Evolutionary conservation across 768 basidiomycete species (phyloP), one percentile per base, ranked within the genome.

Genomic region (Tephrocybe rancida): DNA sequence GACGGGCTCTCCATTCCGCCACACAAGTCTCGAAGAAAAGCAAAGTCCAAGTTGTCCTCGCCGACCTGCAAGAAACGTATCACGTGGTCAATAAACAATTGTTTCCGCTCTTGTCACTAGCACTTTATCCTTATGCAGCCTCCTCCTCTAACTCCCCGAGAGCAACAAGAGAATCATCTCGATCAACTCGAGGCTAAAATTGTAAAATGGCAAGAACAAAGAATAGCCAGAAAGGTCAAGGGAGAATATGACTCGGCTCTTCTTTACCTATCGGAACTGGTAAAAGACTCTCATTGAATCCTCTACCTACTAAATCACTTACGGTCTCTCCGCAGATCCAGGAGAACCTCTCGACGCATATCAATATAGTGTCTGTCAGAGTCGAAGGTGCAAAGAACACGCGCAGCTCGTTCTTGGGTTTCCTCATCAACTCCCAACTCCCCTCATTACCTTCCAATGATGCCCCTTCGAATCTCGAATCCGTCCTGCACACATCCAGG

Each of bases 241-340:
- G 90, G 88, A 11, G 89, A 94, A 64, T 93, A 94, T 62, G 86
- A 93, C 71, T 84, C 84, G 19, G 81, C 83, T 6, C 79, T 84
- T 9, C 58, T 80, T 35, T 80, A 85, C 53, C 73, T 92, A 19
- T 76, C 81, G 0, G 82, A 90, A 62, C 51, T 73, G 39, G 72
- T 70, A 47, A 45, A 64, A 59, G 30, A 14, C 27, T n/a, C n/a
- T n/a, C 42, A 46, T 25, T 35, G 5, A 37, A 22, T 39, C 16
- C 48, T n/a, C 44, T 16, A 29, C 10, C 34, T 18, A 24, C 4
- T 16, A 9, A 3, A 18, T 34, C 25, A 26, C 14, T 21, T 19
- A 30, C 39, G 32, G 13, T 39, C 3, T 13, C 26, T 37, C 26
- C 6, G 51, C 19, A 94, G 92, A 80, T 93, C 24, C 79, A 84